Percentiles rank a stretch among this genome's conserved stretches.
These are phyloP conservation scores for Claviceps sp. DNA, from an alignment of 2,329 filamentous ascomycete species.

Conservation along the genomic window DNA sequence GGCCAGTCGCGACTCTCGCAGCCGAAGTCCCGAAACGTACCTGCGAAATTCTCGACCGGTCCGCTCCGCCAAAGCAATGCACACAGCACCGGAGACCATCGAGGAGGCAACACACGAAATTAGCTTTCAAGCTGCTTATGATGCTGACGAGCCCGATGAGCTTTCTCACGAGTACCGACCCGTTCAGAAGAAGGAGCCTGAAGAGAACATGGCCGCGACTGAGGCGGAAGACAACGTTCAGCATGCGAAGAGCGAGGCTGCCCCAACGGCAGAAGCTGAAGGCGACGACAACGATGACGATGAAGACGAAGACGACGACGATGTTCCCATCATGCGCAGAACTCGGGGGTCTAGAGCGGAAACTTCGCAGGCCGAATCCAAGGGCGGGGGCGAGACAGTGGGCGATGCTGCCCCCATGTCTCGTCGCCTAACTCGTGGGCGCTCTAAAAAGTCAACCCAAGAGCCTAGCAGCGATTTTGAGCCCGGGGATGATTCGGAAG, in stretches of 20 bases:
- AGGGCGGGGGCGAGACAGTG: conserved; percentile 14
- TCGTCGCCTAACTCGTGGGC: conserved; percentile 35
- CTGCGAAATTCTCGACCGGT: conserved; percentile 29
- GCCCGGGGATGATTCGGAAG: conserved; percentile 44
- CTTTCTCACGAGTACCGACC: conserved; percentile 20
- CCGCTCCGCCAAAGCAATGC: conserved; percentile 37
- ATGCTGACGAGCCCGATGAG: conserved; percentile 25
- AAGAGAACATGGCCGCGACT: conserved; percentile 15
- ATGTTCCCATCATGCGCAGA: conserved; percentile 33
- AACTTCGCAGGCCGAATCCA: conserved; percentile 17
- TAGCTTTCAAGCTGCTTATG: conserved; percentile 19
- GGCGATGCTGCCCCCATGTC: conserved; percentile 20
- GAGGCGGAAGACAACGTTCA: conserved; percentile 12
- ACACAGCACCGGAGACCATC: conserved; percentile 33
- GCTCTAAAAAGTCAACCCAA: conserved; percentile 30
- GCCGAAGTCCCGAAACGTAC: conserved; percentile 41
- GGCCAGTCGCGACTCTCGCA: conserved; percentile 35
- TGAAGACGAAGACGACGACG: conserved; percentile 34
- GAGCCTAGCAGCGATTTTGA: conserved; percentile 50
- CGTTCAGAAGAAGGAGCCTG: conserved; percentile 15
- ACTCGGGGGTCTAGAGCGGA: conserved; percentile 26
- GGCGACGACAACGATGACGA: conserved; percentile 31
- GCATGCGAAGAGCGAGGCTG: conserved; percentile 14
- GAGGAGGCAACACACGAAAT: conserved; percentile 42
- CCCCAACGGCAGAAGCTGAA: conserved; percentile 7